Base-by-base conservation (phyloP, 1,284 basidiomycete genomes). In the Xerocomus nothofagi region DNA sequence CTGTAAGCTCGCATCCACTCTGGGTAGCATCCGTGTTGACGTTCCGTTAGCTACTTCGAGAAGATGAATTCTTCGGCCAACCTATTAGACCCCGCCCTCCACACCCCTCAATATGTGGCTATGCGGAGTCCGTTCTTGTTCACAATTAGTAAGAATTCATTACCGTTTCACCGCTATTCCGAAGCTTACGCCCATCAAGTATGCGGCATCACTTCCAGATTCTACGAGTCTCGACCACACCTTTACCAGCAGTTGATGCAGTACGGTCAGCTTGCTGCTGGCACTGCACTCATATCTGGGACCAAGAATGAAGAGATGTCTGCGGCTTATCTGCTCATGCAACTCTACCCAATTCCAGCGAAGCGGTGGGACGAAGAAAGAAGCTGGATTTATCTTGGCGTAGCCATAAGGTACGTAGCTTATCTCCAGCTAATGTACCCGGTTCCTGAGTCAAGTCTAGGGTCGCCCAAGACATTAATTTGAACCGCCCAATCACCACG, bases 381-480 rank as follows among this genome's bases (percentile, higher is more conserved):
- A 20, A 82, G 81, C 44, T 91, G 86, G 86, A 67, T 91, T 6
- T 90, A 88, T 65, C 79, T 90, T 27, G 88, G 88, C 11, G 72
- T 90, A 10, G 89, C 86, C 8, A 89, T 91, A 54, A 75, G 87
- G 86, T 82, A 57, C 43, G 65, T 17, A 21, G 32, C 17, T 37
- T 40, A 38, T 37, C 56, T 32, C 33, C 17, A 23, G 17, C 29
- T 7, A 27, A 40, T 15, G 21, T 37, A n/a, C 12, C 23, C 36
- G 43, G 32, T 40, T 46, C 24, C 47, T 44, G 33, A 51, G 45
- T 33, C 18, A 15, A 42, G 21, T 20, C 30, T 51, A 86, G 87
- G 62, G 80, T 89, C 53, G 91, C 91, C 1, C 86, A 82, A 23
- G 91, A 93, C 63, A 77, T 93, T 41, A 92, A 93, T 57, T 75